phyloP scores from a whole-genome alignment of 2,329 filamentous ascomycete genomes.

The Cladophialophora chaetospira region DNA sequence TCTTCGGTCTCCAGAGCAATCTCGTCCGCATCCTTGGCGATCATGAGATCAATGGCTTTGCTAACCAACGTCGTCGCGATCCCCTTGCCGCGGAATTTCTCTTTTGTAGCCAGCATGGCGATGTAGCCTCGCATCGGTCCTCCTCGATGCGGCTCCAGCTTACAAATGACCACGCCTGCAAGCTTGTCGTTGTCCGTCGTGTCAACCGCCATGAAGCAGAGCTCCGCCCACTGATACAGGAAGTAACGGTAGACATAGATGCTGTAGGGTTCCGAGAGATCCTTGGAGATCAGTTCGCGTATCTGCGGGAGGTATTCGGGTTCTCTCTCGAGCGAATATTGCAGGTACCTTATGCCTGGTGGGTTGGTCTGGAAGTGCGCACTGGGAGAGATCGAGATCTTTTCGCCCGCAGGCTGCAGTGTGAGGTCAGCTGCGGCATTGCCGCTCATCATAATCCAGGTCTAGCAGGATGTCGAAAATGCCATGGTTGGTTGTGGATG shows the following conservation, averaged over 20 bases:
- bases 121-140: constrained; percentile 93
- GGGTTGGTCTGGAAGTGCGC: constrained; percentile 25
- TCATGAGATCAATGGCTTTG: constrained; percentile 89
- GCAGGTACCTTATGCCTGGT: constrained; percentile 54
- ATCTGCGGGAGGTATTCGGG: constrained; percentile 77
- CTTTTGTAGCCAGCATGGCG: constrained; percentile 92
- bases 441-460: constrained; percentile 22
- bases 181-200: constrained; percentile 65
- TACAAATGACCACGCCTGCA: constrained; percentile 90
- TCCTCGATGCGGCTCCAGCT: constrained; percentile 85
- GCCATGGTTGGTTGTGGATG: constrained; percentile 11
- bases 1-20: constrained; percentile 96
- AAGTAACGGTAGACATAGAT: constrained; percentile 99
- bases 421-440: constrained; percentile 20
- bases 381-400: constrained; percentile 6
- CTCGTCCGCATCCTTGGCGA: constrained; percentile 80
- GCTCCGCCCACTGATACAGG: constrained; percentile 92
- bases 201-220: constrained; percentile 83
- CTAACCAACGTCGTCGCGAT: constrained; percentile 89
- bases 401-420: constrained; percentile 1
- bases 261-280: constrained; percentile 96
- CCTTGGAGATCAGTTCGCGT: constrained; percentile 88
- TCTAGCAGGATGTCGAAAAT: constrained; percentile 3
- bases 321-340: constrained; percentile 62
- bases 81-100: constrained; percentile 76